Evolutionary conservation across 306 rosid species (phyloP).

Genomic region (Fragaria nilgerrensis): DNA sequence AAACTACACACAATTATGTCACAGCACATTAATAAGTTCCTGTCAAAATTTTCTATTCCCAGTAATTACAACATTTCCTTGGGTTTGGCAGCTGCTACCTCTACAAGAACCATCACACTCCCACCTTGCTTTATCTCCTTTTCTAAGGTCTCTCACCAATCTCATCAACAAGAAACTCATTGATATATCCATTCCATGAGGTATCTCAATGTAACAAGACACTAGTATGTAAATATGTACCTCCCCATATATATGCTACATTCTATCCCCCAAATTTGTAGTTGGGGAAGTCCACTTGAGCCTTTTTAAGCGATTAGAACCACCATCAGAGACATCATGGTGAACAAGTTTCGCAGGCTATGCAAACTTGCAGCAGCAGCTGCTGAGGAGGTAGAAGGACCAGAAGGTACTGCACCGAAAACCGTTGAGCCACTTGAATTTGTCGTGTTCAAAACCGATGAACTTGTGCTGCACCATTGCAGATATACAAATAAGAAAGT

Average conservation of each 20-base stretch:
- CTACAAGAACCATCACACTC: conserved; percentile 16
- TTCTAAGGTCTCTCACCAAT: neutral
- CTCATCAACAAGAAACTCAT: neutral
- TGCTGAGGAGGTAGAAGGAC: conserved; percentile 43
- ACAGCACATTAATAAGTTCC: neutral
- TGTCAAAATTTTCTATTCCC: conserved; percentile 10
- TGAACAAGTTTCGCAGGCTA: conserved; percentile 24
- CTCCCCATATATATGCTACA: neutral
- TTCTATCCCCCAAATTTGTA: neutral
- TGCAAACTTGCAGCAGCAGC: conserved; percentile 30
- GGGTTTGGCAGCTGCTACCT: neutral
- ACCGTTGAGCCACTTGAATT: conserved; percentile 79
- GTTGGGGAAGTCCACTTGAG: neutral
- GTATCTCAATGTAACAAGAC: neutral
- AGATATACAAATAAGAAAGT: conserved; percentile 12
- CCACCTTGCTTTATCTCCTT: conserved; percentile 13
- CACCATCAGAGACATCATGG: conserved; percentile 32
- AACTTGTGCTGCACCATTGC: conserved; percentile 60
- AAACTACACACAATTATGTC: neutral
- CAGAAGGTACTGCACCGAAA: conserved; percentile 68
- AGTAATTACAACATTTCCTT: conserved; percentile 4
- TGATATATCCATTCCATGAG: neutral
- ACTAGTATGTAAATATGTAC: neutral
- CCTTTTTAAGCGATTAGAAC: conserved; percentile 15
- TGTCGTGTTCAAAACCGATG: conserved; percentile 76